Percentiles rank a stretch among this genome's conserved stretches.
Conservation (phyloP, 139 green algal species). For the Yamagishiella unicocca region DNA sequence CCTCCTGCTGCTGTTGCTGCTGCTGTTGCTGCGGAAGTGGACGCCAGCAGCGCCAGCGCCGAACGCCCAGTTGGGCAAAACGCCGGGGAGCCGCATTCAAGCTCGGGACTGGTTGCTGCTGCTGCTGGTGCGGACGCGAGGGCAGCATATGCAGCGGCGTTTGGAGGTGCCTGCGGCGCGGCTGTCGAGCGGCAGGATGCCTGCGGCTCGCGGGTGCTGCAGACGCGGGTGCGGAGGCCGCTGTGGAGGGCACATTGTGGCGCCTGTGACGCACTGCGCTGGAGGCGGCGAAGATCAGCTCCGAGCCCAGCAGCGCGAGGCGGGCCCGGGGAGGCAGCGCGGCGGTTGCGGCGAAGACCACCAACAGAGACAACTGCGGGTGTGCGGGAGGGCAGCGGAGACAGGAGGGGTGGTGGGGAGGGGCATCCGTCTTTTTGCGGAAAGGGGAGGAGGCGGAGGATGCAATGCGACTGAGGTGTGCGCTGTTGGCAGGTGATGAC, state of each 20-base stretch:
- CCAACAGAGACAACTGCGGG: neutral
- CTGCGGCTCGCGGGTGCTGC: neutral
- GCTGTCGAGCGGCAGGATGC: neutral
- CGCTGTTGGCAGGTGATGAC: too few species aligned
- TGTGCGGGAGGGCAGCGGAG: neutral
- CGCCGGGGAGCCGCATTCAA: too few species aligned
- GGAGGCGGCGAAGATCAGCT: constrained; percentile 21
- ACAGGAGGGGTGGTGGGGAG: neutral
- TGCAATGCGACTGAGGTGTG: too few species aligned
- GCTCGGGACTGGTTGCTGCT: too few species aligned
- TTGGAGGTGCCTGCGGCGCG: neutral
- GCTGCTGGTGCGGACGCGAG: neutral
- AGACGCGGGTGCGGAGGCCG: neutral
- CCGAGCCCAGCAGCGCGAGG: neutral
- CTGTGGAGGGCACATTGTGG: neutral
- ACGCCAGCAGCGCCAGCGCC: neutral
- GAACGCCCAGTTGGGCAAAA: neutral
- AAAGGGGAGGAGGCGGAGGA: too few species aligned
- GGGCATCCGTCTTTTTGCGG: too few species aligned
- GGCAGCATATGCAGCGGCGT: neutral
- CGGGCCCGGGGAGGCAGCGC: neutral
- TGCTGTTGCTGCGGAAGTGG: neutral
- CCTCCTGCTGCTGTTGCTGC: neutral
- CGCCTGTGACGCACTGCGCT: neutral
- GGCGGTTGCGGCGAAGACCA: neutral